phyloP scores from a whole-genome alignment of 1,284 basidiomycete genomes.

The Irpex rosettiformis region DNA sequence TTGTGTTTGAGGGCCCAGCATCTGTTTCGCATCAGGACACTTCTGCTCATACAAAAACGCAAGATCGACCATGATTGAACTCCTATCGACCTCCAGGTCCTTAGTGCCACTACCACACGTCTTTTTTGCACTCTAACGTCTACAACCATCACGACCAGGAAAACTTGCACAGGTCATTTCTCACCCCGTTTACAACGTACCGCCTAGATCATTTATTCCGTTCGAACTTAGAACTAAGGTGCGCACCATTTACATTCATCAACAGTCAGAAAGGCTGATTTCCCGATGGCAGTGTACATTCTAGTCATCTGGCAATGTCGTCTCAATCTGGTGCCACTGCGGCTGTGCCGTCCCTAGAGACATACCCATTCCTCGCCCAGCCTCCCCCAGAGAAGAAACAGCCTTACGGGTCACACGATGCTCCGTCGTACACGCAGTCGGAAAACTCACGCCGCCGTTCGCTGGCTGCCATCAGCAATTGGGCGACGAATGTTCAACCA shows the following conservation, averaged over 20 bases:
- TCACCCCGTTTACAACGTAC: not conserved
- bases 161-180: not conserved
- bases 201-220: not conserved
- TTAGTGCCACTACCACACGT: not conserved
- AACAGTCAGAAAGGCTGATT: slow-evolving; percentile 1
- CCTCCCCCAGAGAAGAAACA: slow-evolving; percentile 12
- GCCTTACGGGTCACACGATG: not conserved
- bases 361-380: slow-evolving; percentile 15
- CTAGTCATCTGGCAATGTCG: not conserved
- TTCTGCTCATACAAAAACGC: not conserved
- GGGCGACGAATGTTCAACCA: slow-evolving; percentile 59
- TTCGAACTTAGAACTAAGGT: not conserved
- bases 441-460: slow-evolving; percentile 30
- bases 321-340: not conserved
- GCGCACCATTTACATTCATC: not conserved
- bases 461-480: slow-evolving; percentile 41
- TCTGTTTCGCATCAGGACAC: not conserved
- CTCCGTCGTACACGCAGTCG: not conserved
- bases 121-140: not conserved
- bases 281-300: slow-evolving; percentile 1
- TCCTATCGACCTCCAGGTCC: slow-evolving; percentile 1
- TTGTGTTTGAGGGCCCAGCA: not conserved
- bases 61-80: not conserved
- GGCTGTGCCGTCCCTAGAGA: slow-evolving; percentile 4
- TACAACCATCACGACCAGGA: not conserved